Evolutionary conservation across 1,284 basidiomycete genomes (phyloP).

Genomic region (Tilletia setariae): DNA sequence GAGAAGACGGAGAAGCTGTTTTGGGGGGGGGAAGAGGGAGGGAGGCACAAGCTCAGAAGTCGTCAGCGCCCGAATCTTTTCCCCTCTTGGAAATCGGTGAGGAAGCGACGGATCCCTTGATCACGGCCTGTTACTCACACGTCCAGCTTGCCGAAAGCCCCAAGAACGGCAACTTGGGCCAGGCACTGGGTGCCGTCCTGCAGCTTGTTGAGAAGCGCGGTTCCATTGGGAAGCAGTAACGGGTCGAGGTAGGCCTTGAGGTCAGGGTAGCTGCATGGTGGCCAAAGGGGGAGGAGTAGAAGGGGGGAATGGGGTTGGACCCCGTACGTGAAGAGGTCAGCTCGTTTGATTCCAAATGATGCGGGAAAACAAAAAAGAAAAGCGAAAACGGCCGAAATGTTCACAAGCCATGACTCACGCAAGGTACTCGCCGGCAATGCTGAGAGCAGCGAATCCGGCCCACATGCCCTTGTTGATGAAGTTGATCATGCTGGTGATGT

Average conservation of each 20-base stretch:
- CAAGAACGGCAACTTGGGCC: slow-evolving; percentile 20
- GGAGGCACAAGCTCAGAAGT: no score
- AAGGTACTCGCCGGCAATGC: slow-evolving; percentile 29
- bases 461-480: slow-evolving; percentile 33
- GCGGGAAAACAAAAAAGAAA: no score
- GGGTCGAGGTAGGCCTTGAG: slow-evolving; percentile 25
- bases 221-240: slow-evolving; percentile 24
- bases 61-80: no score
- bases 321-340: no score
- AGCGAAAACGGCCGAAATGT: no score
- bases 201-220: slow-evolving; percentile 20
- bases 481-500: slow-evolving; percentile 28
- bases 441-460: slow-evolving; percentile 39
- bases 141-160: slow-evolving; percentile 23
- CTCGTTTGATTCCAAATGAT: no score
- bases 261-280: slow-evolving; percentile 32
- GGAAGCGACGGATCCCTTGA: no score
- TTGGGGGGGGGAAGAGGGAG: not conserved
- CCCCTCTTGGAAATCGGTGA: no score
- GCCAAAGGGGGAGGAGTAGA: not conserved
- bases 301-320: no score
- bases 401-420: no score
- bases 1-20: slow-evolving; percentile 28
- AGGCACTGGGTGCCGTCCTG: slow-evolving; percentile 30
- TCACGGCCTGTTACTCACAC: slow-evolving; percentile 21